Evolutionary conservation across 2,329 filamentous ascomycete species (phyloP), one percentile per base, ranked within the genome.

Genomic region (Hypoxylon sp.): DNA sequence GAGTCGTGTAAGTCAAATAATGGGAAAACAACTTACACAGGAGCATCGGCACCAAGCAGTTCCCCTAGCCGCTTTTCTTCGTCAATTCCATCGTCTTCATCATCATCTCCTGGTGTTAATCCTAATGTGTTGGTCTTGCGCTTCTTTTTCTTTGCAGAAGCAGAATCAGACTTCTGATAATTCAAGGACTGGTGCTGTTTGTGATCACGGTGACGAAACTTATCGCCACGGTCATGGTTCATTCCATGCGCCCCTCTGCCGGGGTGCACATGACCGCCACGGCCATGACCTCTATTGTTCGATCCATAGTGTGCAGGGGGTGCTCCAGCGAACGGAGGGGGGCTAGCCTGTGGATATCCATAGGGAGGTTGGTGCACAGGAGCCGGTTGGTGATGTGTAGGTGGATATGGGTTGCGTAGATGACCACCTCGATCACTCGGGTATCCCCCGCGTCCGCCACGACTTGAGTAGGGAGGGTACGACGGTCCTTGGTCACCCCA

Each of bases 81-180:
- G 62, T 91, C 88, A 45, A 83, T 76, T 44, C 86, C 84, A 36
- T 88, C 86, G 48, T 88, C 86, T 3, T 80, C 78, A 54, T 83
- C 82, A 38, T 79, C 84, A 61, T 84, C 80, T 19, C 81, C 82
- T 11, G 87, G 86, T 6, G 86, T 89, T 37, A 92, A 75, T 23
- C 89, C 89, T 16, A 91, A 78, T 1, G 84, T 86, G 60, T 89
- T 89, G 27, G 83, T 83, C 73, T 85, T 87, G 49, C 85, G 81
- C 75, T 87, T 88, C 76, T 89, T 89, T 69, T 86, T 87, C 69
- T 86, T 87, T 51, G 74, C 73, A 49, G 71, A 72, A 63, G 73
- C 68, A 63, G 73, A 71, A 73, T 79, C 76, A 79, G 76, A 73
- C 73, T 79, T 80, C 71, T 80, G 76, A 73, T 69, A 66, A 58